Percentiles rank a stretch among this genome's conserved stretches.
Conservation (phyloP, 257 asterid species). For the Solanum virginianum region DNA sequence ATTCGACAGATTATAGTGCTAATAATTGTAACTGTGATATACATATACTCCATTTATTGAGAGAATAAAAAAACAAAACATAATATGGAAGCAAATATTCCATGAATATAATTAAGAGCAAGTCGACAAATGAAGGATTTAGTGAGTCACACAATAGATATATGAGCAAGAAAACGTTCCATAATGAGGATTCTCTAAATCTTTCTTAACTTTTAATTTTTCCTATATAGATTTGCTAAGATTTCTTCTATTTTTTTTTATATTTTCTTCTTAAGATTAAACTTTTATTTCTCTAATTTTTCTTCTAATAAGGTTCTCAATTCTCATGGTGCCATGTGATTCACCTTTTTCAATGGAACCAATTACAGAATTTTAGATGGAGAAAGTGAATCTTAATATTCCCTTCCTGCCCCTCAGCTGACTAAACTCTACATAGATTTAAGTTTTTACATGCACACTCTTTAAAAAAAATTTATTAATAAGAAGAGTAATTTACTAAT, state of each 20-base stretch:
- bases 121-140: constrained; percentile 9
- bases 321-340: constrained; percentile 22
- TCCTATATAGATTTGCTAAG: constrained; percentile 30
- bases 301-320: not conserved
- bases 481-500: not conserved
- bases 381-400: not conserved
- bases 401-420: not conserved
- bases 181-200: constrained; percentile 12
- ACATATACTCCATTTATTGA: not conserved
- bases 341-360: not conserved
- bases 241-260: not conserved
- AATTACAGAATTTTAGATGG: not conserved
- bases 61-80: not conserved
- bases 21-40: not conserved
- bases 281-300: not conserved
- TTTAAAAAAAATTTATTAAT: not conserved
- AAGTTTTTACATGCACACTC: not conserved
- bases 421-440: not conserved
- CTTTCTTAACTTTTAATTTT: constrained; percentile 18
- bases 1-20: not conserved
- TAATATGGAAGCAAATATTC: not conserved
- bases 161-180: constrained; percentile 7
- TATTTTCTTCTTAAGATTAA: not conserved
- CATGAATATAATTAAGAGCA: not conserved
- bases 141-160: constrained; percentile 22